phyloP scores from a whole-genome alignment of 163 green algal genomes.

The Coccomyxa subellipsoidea region DNA sequence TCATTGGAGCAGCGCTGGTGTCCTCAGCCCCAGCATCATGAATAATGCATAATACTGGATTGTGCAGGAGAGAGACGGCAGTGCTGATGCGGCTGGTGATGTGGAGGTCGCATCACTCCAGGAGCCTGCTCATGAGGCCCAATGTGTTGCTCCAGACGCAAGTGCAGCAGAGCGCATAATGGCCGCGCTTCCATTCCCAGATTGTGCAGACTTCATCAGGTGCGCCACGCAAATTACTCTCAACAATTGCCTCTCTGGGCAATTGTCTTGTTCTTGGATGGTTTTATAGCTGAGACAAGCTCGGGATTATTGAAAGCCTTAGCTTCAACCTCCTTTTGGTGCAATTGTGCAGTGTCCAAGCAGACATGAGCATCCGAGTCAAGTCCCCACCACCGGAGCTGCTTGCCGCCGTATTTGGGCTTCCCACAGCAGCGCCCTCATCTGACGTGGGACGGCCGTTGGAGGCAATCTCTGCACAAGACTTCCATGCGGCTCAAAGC shows the following conservation, averaged over 20 bases:
- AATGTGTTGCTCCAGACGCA: no score
- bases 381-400: not conserved
- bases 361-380: not conserved
- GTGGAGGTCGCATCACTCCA: no score
- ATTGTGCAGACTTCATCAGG: not conserved
- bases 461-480: not conserved
- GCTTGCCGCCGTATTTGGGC: not conserved
- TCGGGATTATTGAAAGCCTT: no score
- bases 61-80: no score
- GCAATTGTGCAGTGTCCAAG: not conserved
- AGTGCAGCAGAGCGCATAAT: not conserved
- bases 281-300: no score
- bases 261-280: no score
- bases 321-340: not conserved
- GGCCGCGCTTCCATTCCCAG: not conserved
- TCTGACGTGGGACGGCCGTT: not conserved
- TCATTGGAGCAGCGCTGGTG: no score
- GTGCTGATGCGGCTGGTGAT: no score
- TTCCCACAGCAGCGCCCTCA: not conserved
- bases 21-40: no score
- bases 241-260: no score
- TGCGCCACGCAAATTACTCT: not conserved
- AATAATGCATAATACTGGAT: no score
- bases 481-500: not conserved
- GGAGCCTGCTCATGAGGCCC: no score